Evolutionary conservation across 1,139 yeast genomes (phyloP).

Genomic region (Pneumocystis carinii): DNA sequence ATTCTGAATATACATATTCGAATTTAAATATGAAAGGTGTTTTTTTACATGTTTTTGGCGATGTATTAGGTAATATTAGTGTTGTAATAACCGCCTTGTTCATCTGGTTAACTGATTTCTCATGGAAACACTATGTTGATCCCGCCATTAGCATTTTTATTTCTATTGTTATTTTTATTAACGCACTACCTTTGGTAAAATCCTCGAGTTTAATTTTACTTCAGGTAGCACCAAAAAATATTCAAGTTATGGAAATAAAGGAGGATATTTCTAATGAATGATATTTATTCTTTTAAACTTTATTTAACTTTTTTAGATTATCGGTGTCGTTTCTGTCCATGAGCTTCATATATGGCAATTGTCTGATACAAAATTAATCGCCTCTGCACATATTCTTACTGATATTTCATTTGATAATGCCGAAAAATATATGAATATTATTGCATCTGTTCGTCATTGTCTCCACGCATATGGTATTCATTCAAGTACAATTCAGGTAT

Average conservation of each 20-base stretch:
- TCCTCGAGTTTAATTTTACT: slow-evolving; percentile 74
- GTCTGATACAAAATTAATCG: slow-evolving; percentile 74
- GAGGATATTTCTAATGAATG: slow-evolving; percentile 37
- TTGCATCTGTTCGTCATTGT: slow-evolving; percentile 60
- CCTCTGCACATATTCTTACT: slow-evolving; percentile 75
- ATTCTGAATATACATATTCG: slow-evolving; percentile 25
- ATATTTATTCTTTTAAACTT: neutral
- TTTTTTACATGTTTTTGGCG: slow-evolving; percentile 86
- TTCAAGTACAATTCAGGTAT: slow-evolving; percentile 70
- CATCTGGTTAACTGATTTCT: slow-evolving; percentile 82
- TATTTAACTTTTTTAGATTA: slow-evolving; percentile 27
- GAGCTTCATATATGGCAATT: slow-evolving; percentile 96
- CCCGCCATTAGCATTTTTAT: slow-evolving; percentile 75
- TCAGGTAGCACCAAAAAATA: slow-evolving; percentile 79
- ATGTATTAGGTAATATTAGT: slow-evolving; percentile 89
- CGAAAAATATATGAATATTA: slow-evolving; percentile 52
- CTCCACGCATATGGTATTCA: slow-evolving; percentile 78
- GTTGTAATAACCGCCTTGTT: slow-evolving; percentile 79
- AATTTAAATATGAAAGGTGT: slow-evolving; percentile 81
- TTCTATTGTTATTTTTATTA: slow-evolving; percentile 73
- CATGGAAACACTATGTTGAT: slow-evolving; percentile 78
- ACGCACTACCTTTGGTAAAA: slow-evolving; percentile 81
- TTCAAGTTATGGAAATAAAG: slow-evolving; percentile 62
- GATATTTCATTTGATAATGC: slow-evolving; percentile 27
- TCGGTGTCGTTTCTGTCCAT: slow-evolving; percentile 72